Evolutionary conservation across 2,329 filamentous ascomycete genomes (phyloP).

Genomic region (Daldinia sp.): DNA sequence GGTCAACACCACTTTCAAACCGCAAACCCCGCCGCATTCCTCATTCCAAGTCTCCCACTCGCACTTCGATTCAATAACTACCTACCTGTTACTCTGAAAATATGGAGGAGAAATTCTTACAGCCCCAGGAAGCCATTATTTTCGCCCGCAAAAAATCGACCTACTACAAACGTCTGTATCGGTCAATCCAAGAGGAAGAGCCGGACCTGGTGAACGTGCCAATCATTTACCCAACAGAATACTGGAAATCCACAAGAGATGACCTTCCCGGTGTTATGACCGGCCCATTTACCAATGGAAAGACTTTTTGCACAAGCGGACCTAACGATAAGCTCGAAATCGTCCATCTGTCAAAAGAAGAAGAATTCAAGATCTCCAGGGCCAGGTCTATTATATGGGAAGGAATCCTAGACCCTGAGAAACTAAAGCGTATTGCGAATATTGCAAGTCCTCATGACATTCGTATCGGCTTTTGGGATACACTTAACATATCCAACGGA

Average conservation of each 20-base stretch:
- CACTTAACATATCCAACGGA: slow-evolving; percentile 15
- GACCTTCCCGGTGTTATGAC: slow-evolving; percentile 10
- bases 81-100: background rate
- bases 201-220: slow-evolving; percentile 17
- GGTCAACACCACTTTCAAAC: background rate
- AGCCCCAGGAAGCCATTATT: background rate
- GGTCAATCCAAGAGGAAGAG: slow-evolving; percentile 1
- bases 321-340: background rate
- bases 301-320: slow-evolving; percentile 1
- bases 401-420: background rate
- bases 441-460: slow-evolving; percentile 13
- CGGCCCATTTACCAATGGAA: slow-evolving; percentile 9
- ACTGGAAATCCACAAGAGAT: slow-evolving; percentile 14
- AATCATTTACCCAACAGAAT: slow-evolving; percentile 1
- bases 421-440: slow-evolving; percentile 10
- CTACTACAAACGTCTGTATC: slow-evolving; percentile 11
- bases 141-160: slow-evolving; percentile 14
- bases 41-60: too few relatives aligned
- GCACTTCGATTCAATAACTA: background rate
- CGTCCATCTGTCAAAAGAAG: background rate
- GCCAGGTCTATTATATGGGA: slow-evolving; percentile 4
- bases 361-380: background rate
- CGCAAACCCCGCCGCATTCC: background rate
- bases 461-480: slow-evolving; percentile 14
- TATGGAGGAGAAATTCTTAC: slow-evolving; percentile 8